Base-by-base conservation (phyloP, 176 grass and related monocot species). In the Pontederia crassipes region DNA sequence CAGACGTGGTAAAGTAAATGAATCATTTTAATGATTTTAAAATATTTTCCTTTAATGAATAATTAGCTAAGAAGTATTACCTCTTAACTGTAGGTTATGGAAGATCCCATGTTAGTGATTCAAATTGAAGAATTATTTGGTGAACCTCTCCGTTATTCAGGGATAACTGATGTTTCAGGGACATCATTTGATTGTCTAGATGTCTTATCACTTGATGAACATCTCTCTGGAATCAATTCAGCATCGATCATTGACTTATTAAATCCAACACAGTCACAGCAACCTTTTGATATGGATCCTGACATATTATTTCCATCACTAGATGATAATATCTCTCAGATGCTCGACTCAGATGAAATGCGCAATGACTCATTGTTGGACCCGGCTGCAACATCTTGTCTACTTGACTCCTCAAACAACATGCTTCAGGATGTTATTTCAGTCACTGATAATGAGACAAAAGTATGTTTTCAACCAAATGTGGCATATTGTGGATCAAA, bases 101-200 rank as follows among this genome's bases (percentile, higher is more conserved):
- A 86, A 68, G 75, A 79, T 78, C 71, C 59, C 61, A 50, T 52
- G 46, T 66, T 84, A 28, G 89, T 77, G 64, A 14, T 71, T 76
- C 74, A 79, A 32, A 74, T 93, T 57, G 84, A 78, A 64, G 84
- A 81, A 11, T 68, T 81, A 47, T 87, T 93, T 55, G 74, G 71
- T 76, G 58, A 64, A 49, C 53, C 62, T 67, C 78, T 70, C 52
- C 45, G 69, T 68, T 48, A 59, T 49, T 76, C 49, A 8, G 60
- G 48, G 45, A 29, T 57, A 69, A 46, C n/a, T 35, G 54, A 50
- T 64, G 55, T 45, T 48, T 83, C 59, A 77, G 73, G 46, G 10
- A 55, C 68, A 53, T 64, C 61, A 12, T 57, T 58, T 71, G 16
- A 53, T 59, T 71, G 64, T 67, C 51, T 70, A 32, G 61, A 74